Conservation (phyloP, 805 yeast species). For the Candida pseudoglaebosa region DNA sequence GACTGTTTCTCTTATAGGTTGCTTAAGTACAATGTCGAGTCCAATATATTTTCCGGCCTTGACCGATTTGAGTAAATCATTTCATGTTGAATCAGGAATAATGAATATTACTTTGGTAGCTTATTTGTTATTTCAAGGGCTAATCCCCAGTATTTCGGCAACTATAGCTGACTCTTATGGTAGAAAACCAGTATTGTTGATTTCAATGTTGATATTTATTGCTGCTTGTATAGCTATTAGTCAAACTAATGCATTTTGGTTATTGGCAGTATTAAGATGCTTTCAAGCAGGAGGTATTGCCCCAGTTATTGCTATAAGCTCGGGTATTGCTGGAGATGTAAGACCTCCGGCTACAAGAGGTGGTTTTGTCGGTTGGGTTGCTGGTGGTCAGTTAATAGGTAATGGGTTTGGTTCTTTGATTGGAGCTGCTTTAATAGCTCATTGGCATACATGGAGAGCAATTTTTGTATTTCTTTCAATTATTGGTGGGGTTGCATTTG, state of each 20-base stretch:
- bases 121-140: slow-evolving; percentile 71
- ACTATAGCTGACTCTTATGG: slow-evolving; percentile 69
- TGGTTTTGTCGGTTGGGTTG: slow-evolving; percentile 57
- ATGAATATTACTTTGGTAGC: slow-evolving; percentile 74
- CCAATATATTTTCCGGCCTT: slow-evolving; percentile 82
- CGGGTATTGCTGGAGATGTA: slow-evolving; percentile 73
- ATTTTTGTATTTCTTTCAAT: slow-evolving; percentile 75
- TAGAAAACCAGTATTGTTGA: slow-evolving; percentile 61
- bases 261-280: slow-evolving; percentile 63
- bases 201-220: slow-evolving; percentile 52
- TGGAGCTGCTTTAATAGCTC: slow-evolving; percentile 40
- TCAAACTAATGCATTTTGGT: slow-evolving; percentile 50
- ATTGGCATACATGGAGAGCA: slow-evolving; percentile 56
- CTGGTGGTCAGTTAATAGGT: slow-evolving; percentile 66
- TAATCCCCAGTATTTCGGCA: slow-evolving; percentile 67
- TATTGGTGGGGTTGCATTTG: slow-evolving; percentile 47
- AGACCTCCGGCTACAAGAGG: slow-evolving; percentile 68
- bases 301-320: slow-evolving; percentile 65
- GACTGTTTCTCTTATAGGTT: slow-evolving; percentile 45
- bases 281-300: slow-evolving; percentile 77
- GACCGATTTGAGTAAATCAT: slow-evolving; percentile 50
- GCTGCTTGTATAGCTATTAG: slow-evolving; percentile 69
- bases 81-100: slow-evolving; percentile 51
- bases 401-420: slow-evolving; percentile 78
- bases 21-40: slow-evolving; percentile 68